Evolutionary conservation across 768 basidiomycete genomes (phyloP).

Genomic region (Tylopilus rubrobrunneus): DNA sequence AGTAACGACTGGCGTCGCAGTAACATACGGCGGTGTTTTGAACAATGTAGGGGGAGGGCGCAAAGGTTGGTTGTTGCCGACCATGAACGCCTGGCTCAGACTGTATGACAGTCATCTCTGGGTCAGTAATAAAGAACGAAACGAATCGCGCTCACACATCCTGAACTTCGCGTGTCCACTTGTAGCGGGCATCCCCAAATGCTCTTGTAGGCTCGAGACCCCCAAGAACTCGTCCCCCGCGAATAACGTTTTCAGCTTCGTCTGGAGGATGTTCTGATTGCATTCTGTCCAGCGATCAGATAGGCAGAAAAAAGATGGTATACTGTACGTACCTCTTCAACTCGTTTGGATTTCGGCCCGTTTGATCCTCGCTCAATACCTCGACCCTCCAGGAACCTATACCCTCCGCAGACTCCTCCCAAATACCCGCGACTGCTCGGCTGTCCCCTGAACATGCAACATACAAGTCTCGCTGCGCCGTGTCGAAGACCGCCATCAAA

Average conservation of each 20-base stretch:
- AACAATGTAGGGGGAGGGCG: conserved; percentile 58
- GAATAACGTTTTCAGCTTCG: conserved; percentile 70
- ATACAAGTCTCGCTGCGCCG: conserved; percentile 75
- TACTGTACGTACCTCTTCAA: conserved; percentile 57
- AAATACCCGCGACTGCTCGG: conserved; percentile 92
- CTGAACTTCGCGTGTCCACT: conserved; percentile 75
- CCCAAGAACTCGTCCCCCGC: conserved; percentile 79
- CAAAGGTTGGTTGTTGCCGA: conserved; percentile 55
- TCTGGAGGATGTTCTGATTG: conserved; percentile 78
- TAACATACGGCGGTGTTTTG: conserved; percentile 94
- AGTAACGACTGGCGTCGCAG: conserved; percentile 75
- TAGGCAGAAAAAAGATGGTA: not conserved
- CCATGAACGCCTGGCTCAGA: conserved; percentile 62
- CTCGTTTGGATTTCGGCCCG: conserved; percentile 86
- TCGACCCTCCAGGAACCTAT: conserved; percentile 85
- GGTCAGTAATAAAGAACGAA: not conserved
- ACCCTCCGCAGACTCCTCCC: conserved; percentile 64
- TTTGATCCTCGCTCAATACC: conserved; percentile 95
- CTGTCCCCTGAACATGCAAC: conserved; percentile 93
- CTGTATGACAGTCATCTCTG: conserved; percentile 27
- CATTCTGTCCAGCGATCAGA: conserved; percentile 43
- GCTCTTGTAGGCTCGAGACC: conserved; percentile 84
- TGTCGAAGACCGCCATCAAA: conserved; percentile 83
- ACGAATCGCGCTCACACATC: conserved; percentile 49
- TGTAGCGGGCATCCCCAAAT: conserved; percentile 88